Conservation (phyloP, 306 rosid genomes). For the Senna siamea region DNA sequence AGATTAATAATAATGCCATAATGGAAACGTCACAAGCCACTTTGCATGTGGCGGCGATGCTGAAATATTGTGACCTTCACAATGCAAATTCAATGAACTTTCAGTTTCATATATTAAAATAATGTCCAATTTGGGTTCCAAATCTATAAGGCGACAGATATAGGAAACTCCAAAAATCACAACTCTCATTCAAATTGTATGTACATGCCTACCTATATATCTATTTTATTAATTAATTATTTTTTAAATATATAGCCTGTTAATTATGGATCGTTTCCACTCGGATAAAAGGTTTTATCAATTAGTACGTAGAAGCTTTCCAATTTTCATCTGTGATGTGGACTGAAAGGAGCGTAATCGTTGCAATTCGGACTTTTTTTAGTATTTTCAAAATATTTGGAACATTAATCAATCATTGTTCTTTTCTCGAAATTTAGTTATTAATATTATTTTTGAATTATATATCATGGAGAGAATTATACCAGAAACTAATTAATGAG, state of each 20-base stretch:
- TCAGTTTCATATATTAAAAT: neutral
- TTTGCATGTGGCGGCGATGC: conserved; percentile 34
- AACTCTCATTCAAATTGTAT: neutral
- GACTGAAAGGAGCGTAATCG: conserved; percentile 34
- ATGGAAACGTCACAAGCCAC: conserved; percentile 36
- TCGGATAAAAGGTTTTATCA: conserved; percentile 17
- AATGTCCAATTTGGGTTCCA: neutral
- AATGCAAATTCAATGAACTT: conserved; percentile 43
- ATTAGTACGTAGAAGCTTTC: neutral
- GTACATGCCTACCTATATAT: neutral
- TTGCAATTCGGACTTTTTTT: conserved; percentile 20
- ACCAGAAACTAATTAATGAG: neutral
- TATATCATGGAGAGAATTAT: too few species aligned
- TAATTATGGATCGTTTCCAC: conserved; percentile 27
- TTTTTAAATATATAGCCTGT: neutral
- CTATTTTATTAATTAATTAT: neutral
- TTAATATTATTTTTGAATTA: too few species aligned
- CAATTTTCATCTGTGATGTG: conserved; percentile 7
- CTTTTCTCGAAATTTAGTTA: neutral
- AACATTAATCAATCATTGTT: conserved; percentile 7
- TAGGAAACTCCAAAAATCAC: neutral
- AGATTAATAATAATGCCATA: neutral
- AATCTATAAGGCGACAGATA: conserved; percentile 6
- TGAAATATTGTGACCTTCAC: conserved; percentile 27
- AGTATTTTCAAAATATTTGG: conserved; percentile 12